These are phyloP conservation scores for Vitis hybrid DNA, from an alignment of 177 flowering plant genomes.

Conservation along the genomic window DNA sequence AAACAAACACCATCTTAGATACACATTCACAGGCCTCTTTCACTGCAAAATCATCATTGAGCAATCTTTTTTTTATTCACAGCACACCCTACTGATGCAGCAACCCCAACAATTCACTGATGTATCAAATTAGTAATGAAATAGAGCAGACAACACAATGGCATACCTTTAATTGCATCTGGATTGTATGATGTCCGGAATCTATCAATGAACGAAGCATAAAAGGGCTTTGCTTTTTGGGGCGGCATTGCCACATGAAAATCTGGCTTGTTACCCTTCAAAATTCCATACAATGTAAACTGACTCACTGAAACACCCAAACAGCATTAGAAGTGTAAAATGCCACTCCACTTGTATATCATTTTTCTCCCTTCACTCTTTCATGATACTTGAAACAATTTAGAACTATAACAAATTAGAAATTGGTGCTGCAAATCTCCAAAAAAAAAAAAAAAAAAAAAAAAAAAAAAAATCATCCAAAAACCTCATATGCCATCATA, in stretches of 20 bases:
- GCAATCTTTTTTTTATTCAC: too few relatives aligned
- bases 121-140: too few relatives aligned
- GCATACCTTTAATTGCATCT: conserved; percentile 67
- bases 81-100: too few relatives aligned
- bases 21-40: too few relatives aligned
- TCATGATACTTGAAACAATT: neutral
- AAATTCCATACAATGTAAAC: conserved; percentile 82
- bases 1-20: too few relatives aligned
- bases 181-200: conserved; percentile 60
- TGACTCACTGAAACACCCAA: conserved; percentile 71
- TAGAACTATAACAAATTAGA: neutral
- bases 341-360: neutral
- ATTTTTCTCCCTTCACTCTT: neutral
- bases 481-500: too few relatives aligned
- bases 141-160: too few relatives aligned
- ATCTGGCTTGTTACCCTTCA: conserved; percentile 97
- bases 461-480: too few relatives aligned
- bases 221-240: conserved; percentile 73
- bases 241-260: conserved; percentile 97
- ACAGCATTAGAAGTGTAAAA: conserved; percentile 7
- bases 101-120: too few relatives aligned
- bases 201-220: conserved; percentile 70
- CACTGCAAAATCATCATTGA: too few relatives aligned
- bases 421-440: neutral
- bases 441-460: too few relatives aligned